Evolutionary conservation across 148 eudicot genomes (phyloP).

Genomic region (Chenopodium formosanum): DNA sequence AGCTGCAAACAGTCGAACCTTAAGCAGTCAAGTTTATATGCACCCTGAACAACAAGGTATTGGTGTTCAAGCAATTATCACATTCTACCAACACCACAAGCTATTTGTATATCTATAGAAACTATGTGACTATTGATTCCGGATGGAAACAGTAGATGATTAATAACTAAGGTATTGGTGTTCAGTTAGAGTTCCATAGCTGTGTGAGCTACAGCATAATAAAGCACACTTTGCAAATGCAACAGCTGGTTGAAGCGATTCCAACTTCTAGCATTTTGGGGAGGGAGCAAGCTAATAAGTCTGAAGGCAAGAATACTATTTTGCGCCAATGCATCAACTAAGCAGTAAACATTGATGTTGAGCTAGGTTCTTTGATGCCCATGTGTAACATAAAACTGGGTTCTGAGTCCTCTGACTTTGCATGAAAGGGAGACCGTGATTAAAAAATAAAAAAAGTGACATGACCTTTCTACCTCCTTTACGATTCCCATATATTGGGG

Average conservation of each 20-base stretch:
- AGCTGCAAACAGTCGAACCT: neutral
- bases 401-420: neutral
- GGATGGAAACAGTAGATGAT: too few relatives aligned
- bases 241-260: neutral
- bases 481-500: too few relatives aligned
- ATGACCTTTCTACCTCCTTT: too few relatives aligned
- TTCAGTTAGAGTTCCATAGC: neutral
- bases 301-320: neutral
- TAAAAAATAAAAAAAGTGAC: too few relatives aligned
- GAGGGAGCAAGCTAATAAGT: neutral
- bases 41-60: neutral
- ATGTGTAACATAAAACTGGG: too few relatives aligned
- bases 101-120: too few relatives aligned
- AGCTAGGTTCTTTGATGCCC: too few relatives aligned
- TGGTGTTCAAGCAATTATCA: neutral
- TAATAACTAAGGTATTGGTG: neutral
- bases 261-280: neutral
- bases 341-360: neutral
- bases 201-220: neutral
- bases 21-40: neutral
- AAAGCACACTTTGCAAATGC: neutral
- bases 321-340: neutral
- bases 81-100: too few relatives aligned
- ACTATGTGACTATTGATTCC: too few relatives aligned
- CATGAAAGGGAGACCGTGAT: neutral